Evolutionary conservation across 192 early-diverging fungal species (phyloP), one percentile per base, ranked within the genome.

Genomic region (Rhizophagus clarus): DNA sequence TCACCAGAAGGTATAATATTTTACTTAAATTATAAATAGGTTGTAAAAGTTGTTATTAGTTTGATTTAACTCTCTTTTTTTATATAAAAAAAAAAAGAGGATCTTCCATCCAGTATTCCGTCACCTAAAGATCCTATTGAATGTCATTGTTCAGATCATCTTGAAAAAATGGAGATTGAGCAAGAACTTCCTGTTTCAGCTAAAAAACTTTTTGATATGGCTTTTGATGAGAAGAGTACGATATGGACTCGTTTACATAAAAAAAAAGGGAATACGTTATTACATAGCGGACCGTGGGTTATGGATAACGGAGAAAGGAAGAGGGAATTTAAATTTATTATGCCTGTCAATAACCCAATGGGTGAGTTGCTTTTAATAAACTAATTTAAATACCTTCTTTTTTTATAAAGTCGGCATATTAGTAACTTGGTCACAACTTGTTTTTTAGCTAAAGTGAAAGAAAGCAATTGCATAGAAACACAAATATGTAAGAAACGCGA

Each of bases 341-440:
- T 94, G 90, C 89, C 91, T 1, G 87, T 94, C 32, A 93, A 89
- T 61, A 91, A 93, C 72, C 90, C 93, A 12, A 91, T 94, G 88
- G 85, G 90, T 91, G 81, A 67, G 74, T 56, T 66, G 37, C 28
- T 31, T 45, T 45, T 45, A 45, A 45, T 15, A 15, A 64, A 29
- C 12, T 31, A 22, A 29, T 64, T 15, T 15, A 10, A 28, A 28
- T 28, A 26, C 9, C 15, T 66, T 63, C 28, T 63, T 31, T 66
- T 66, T 1, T 2, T 28, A 31, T 66, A 12, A 29, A 0, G 6
- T 64, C 12, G 63, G 63, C 22, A 5, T 5, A 69, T 69, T 28
- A 69, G n/a, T 34, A 69, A 20, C 32, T 40, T 22, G 1, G 28
- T 29, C 40, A 32, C 11, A 32, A 70, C 28, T 72, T 24, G 22